A percentile compares a stretch with the other conserved stretches of the same genome.
Evolutionary conservation across 2,329 filamentous ascomycete genomes (phyloP).

Genomic region (Alternaria gansuensis): DNA sequence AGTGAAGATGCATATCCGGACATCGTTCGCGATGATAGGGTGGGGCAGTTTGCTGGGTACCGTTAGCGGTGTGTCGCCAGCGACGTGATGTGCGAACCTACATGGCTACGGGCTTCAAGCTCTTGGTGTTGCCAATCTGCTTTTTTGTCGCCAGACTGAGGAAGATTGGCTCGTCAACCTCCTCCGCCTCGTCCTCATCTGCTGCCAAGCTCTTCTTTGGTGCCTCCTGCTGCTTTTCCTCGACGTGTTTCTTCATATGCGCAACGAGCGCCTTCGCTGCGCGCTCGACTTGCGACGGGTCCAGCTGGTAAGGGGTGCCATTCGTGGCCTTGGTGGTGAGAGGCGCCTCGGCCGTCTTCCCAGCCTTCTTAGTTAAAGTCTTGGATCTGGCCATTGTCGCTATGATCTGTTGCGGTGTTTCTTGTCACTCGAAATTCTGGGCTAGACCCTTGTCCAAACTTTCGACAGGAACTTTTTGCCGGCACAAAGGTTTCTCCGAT

Average conservation of each 20-base stretch:
- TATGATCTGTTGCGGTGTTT: constrained; percentile 19
- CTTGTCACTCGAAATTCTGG: constrained; percentile 29
- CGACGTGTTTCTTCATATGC: constrained; percentile 63
- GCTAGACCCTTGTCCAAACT: constrained; percentile 26
- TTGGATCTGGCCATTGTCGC: constrained; percentile 48
- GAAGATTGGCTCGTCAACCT: constrained; percentile 66
- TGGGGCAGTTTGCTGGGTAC: constrained; percentile 69
- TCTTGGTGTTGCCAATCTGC: constrained; percentile 75
- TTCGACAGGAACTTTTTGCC: constrained; percentile 29
- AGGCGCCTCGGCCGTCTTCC: constrained; percentile 44
- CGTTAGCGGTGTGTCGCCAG: constrained; percentile 23
- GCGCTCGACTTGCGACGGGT: constrained; percentile 63
- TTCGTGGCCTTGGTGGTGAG: constrained; percentile 50
- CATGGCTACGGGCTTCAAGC: constrained; percentile 86
- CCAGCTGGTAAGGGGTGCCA: constrained; percentile 55
- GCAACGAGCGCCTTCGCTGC: constrained; percentile 67
- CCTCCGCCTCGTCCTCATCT: constrained; percentile 56
- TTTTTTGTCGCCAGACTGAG: constrained; percentile 71
- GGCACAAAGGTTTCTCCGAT: constrained; percentile 18
- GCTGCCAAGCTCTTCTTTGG: constrained; percentile 64
- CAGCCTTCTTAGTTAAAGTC: constrained; percentile 34
- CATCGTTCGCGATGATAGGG: constrained; percentile 71
- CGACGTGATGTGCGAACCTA: constrained; percentile 26
- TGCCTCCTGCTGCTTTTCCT: constrained; percentile 58
- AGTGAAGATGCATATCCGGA: constrained; percentile 85